These are phyloP conservation scores for Fusarium palustre DNA, from an alignment of 2,329 filamentous ascomycete genomes.

Conservation along the genomic window DNA sequence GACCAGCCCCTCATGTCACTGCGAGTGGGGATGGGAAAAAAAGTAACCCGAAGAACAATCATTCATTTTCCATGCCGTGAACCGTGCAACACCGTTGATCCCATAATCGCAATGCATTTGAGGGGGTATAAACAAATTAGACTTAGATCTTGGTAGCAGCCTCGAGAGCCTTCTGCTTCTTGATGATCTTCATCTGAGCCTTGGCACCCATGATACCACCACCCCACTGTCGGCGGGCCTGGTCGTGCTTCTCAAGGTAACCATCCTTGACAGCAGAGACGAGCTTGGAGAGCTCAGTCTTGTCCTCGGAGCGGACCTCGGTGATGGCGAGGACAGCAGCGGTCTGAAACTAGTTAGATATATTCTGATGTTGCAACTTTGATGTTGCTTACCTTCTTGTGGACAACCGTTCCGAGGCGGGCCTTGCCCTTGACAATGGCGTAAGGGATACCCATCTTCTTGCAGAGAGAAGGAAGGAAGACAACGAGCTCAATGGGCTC, in stretches of 20 bases:
- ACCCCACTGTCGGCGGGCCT: constrained; percentile 93
- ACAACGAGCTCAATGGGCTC: constrained; percentile 99
- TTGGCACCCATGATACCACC: constrained; percentile 99
- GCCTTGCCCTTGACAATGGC: constrained; percentile 99
- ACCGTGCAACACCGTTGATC: constrained; percentile 57
- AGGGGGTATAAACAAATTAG: constrained; percentile 55
- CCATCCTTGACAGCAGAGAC: constrained; percentile 97
- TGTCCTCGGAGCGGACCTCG: constrained; percentile 98
- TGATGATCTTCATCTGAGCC: constrained; percentile 80
- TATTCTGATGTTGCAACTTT: no score
- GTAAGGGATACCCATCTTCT: constrained; percentile 99
- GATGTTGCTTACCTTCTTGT: constrained; percentile 85
- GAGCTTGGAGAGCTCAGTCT: constrained; percentile 97
- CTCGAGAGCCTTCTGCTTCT: constrained; percentile 96
- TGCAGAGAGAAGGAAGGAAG: constrained; percentile 98
- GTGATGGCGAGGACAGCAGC: constrained; percentile 95
- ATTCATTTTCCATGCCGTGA: constrained; percentile 59
- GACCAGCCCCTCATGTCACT: constrained; percentile 46
- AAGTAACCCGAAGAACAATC: constrained; percentile 54
- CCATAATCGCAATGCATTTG: constrained; percentile 55
- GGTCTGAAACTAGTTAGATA: constrained; percentile 72
- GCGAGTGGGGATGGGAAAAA: constrained; percentile 46
- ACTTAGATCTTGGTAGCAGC: constrained; percentile 95
- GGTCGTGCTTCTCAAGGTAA: constrained; percentile 96
- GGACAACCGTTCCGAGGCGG: constrained; percentile 96